Conservation (phyloP, 345 rosid genomes). For the Brassica incana region DNA sequence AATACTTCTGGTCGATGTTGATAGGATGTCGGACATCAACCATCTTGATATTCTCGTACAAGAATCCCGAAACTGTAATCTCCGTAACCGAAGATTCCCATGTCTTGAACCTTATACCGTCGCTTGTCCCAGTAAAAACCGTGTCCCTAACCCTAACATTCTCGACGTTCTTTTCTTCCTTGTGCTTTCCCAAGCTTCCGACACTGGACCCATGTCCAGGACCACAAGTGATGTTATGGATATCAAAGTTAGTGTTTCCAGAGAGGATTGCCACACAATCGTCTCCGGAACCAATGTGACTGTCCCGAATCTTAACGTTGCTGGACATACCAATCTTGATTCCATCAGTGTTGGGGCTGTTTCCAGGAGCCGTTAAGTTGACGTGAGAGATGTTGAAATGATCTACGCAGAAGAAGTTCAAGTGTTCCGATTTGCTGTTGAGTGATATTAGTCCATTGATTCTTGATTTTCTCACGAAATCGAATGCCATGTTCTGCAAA, state of each 20-base stretch:
- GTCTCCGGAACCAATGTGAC: constrained; percentile 23
- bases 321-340: constrained; percentile 14
- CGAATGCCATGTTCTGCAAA: constrained; percentile 21
- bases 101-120: constrained; percentile 27
- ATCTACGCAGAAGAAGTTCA: constrained; percentile 7
- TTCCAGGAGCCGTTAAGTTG: constrained; percentile 14
- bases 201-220: constrained; percentile 29
- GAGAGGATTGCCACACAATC: constrained; percentile 28
- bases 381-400: constrained; percentile 18
- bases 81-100: constrained; percentile 2
- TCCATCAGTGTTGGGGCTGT: constrained; percentile 36
- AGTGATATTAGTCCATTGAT: constrained; percentile 6
- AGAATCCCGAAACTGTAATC: neutral
- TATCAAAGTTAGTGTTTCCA: neutral
- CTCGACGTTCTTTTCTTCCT: neutral
- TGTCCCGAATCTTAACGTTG: constrained; percentile 1
- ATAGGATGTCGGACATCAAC: neutral
- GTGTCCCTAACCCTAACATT: neutral
- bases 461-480: constrained; percentile 22
- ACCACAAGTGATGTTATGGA: constrained; percentile 14
- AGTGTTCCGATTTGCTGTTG: constrained; percentile 29
- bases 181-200: constrained; percentile 21
- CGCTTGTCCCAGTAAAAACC: constrained; percentile 5
- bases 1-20: constrained; percentile 19
- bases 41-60: constrained; percentile 20